phyloP scores from a whole-genome alignment of 2,329 filamentous ascomycete species.

The Microcyclospora tardicrescens region DNA sequence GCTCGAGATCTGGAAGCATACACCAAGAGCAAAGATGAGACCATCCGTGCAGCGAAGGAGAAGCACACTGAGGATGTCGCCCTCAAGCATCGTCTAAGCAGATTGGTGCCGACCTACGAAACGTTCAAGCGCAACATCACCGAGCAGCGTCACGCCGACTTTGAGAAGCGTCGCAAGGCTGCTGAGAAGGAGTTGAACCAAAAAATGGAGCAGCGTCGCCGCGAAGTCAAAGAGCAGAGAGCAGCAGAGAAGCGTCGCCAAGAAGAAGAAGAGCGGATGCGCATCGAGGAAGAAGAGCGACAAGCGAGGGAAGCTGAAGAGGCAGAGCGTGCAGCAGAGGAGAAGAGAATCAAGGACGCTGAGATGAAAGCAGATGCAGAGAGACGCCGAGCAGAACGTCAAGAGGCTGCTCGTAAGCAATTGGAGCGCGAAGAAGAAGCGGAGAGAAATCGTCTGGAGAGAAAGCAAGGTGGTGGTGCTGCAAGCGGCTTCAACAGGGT shows the following conservation, averaged over 20 bases:
- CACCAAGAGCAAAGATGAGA: conserved; percentile 64
- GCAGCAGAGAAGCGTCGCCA: conserved; percentile 70
- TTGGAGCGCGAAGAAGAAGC: conserved; percentile 68
- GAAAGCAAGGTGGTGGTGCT: conserved; percentile 31
- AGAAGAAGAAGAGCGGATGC: conserved; percentile 68
- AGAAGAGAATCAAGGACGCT: conserved; percentile 46
- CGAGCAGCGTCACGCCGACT: conserved; percentile 82
- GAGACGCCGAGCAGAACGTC: conserved; percentile 50
- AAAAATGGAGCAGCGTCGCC: conserved; percentile 76
- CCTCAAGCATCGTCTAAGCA: conserved; percentile 80
- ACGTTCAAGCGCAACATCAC: conserved; percentile 69
- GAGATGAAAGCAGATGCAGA: conserved; percentile 50
- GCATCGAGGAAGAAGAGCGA: conserved; percentile 77
- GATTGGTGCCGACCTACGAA: conserved; percentile 76
- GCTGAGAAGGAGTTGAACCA: conserved; percentile 88
- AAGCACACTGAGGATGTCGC: conserved; percentile 90
- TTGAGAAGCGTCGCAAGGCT: conserved; percentile 82
- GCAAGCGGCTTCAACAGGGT: conserved; percentile 28
- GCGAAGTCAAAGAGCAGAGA: conserved; percentile 73
- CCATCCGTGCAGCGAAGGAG: conserved; percentile 62
- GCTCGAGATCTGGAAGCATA: conserved; percentile 67
- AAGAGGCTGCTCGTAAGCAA: conserved; percentile 22
- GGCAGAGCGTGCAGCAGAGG: conserved; percentile 64
- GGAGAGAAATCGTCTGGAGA: conserved; percentile 57
- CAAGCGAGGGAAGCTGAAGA: conserved; percentile 73